Evolutionary conservation across 2,329 filamentous ascomycete genomes (phyloP).

Genomic region (Lomentospora prolificans): DNA sequence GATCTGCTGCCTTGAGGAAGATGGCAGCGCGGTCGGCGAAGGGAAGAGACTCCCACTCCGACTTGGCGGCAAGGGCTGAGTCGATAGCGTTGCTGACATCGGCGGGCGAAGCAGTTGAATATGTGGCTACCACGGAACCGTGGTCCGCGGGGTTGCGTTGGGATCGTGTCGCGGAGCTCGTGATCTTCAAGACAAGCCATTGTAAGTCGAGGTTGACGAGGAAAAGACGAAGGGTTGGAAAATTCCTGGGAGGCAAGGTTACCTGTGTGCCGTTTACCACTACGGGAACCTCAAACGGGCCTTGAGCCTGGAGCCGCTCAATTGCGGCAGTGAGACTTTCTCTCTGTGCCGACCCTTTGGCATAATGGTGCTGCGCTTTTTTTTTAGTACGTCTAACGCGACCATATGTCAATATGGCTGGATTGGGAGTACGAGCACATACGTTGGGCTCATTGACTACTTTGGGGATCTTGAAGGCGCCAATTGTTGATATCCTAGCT

Average conservation of each 20-base stretch:
- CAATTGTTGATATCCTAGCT: conserved; percentile 45
- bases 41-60: conserved; percentile 74
- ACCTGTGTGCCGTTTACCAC: conserved; percentile 77
- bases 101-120: conserved; percentile 67
- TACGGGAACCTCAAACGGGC: conserved; percentile 69
- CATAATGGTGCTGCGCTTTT: conserved; percentile 66
- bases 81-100: conserved; percentile 76
- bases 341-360: conserved; percentile 71
- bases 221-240: neutral
- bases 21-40: conserved; percentile 87
- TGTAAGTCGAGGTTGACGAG: neutral
- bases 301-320: conserved; percentile 55
- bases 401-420: too few species aligned
- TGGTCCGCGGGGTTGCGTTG: conserved; percentile 83
- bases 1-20: conserved; percentile 91
- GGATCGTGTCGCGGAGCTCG: conserved; percentile 51
- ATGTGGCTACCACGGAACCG: conserved; percentile 64
- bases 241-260: conserved; percentile 13
- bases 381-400: too few species aligned
- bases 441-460: conserved; percentile 95
- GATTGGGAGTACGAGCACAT: conserved; percentile 26
- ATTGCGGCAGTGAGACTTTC: conserved; percentile 67
- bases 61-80: conserved; percentile 75
- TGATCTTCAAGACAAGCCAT: conserved; percentile 45
- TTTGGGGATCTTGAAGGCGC: conserved; percentile 77